phyloP scores from a whole-genome alignment of 1,284 basidiomycete species.

The Clitocybe nebularis region DNA sequence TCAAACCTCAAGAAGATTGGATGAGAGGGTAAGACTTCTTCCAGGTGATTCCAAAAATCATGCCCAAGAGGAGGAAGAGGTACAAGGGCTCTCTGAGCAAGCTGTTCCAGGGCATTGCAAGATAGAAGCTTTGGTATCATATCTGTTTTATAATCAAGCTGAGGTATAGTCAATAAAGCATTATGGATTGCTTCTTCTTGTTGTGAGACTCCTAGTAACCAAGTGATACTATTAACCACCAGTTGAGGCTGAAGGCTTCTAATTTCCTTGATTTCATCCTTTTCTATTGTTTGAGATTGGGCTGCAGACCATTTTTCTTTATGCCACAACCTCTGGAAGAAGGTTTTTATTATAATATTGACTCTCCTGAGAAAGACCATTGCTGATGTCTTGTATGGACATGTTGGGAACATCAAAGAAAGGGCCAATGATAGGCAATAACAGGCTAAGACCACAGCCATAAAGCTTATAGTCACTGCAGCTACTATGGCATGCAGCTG shows the following conservation, averaged over 20 bases:
- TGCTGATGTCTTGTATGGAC: slow-evolving; percentile 10
- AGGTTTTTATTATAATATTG: not conserved
- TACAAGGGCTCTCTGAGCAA: slow-evolving; percentile 7
- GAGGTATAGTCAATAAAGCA: slow-evolving; percentile 7
- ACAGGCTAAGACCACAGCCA: slow-evolving; percentile 4
- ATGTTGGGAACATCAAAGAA: slow-evolving; percentile 7
- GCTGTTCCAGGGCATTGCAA: slow-evolving; percentile 10
- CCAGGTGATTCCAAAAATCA: slow-evolving; percentile 8
- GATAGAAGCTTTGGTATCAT: slow-evolving; percentile 10
- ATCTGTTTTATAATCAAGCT: slow-evolving; percentile 7
- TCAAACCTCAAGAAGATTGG: slow-evolving; percentile 1
- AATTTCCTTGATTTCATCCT: slow-evolving; percentile 10
- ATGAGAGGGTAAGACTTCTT: slow-evolving; percentile 1
- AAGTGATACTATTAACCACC: slow-evolving; percentile 8
- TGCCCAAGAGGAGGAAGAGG: slow-evolving; percentile 10
- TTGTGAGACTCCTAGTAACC: slow-evolving; percentile 9
- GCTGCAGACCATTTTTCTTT: not conserved
- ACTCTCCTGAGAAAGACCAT: slow-evolving; percentile 4
- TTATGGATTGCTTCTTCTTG: slow-evolving; percentile 9
- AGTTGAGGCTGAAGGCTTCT: slow-evolving; percentile 7
- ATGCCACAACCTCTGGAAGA: not conserved
- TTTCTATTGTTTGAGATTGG: not conserved
- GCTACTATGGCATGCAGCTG: slow-evolving; percentile 8
- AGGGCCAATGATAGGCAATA: slow-evolving; percentile 4
- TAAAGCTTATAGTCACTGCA: slow-evolving; percentile 5